These are phyloP conservation scores for sunflower (Helianthus annuus) DNA, from an alignment of 129 eudicot genomes.

Conservation along the genomic window HanXRQr2.0-SUNRISE NC_035444.2:4765389-4765888, in stretches of 20 bases:
- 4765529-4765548: not conserved
- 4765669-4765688: not conserved
- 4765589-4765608: too few relatives aligned
- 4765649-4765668: not conserved
- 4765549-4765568: too few relatives aligned
- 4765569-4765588: not conserved
- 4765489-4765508: too few relatives aligned
- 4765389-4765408: conserved; percentile 61
- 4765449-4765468: conserved; percentile 60
- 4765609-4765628: too few relatives aligned
- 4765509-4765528: too few relatives aligned
- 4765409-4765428: conserved; percentile 60
- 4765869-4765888: not conserved
- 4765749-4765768: conserved; percentile 68
- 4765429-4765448: conserved; percentile 60
- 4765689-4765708: not conserved
- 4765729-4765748: conserved; percentile 69
- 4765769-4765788: conserved; percentile 74
- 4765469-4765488: not conserved
- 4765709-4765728: conserved; percentile 47
- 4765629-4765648: not conserved
- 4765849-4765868: not conserved
- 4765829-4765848: conserved; percentile 6
- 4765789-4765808: conserved; percentile 63
- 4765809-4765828: conserved; percentile 74